These are phyloP conservation scores for Linum trigynum DNA, from an alignment of 345 rosid species.

Conservation along the genomic window DNA sequence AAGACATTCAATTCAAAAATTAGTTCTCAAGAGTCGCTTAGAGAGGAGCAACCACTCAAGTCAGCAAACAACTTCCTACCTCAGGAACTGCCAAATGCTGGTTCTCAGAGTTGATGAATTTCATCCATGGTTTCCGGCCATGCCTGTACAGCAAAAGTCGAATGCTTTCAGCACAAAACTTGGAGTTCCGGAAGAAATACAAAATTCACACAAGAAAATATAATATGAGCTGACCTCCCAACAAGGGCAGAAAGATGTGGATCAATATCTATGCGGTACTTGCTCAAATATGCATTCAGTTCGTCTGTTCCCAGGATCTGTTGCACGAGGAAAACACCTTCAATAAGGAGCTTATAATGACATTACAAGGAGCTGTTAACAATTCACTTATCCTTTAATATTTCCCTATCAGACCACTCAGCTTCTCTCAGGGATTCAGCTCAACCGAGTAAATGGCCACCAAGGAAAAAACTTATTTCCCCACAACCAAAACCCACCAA, in stretches of 20 bases:
- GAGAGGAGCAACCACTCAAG: background rate
- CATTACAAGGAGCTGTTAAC: background rate
- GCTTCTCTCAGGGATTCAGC: too few species aligned
- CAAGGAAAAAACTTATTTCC: too few species aligned
- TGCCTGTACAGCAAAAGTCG: slow-evolving; percentile 38
- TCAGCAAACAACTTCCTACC: slow-evolving; percentile 33
- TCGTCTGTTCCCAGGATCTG: slow-evolving; percentile 96
- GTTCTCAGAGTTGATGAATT: slow-evolving; percentile 77
- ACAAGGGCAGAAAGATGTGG: slow-evolving; percentile 84
- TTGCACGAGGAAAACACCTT: slow-evolving; percentile 1
- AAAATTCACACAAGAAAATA: background rate
- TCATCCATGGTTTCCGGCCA: slow-evolving; percentile 88
- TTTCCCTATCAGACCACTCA: too few species aligned
- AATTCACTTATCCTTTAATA: background rate
- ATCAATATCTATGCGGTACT: slow-evolving; percentile 82
- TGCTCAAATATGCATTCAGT: slow-evolving; percentile 64
- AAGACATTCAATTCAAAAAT: slow-evolving; percentile 2
- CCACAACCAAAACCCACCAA: too few species aligned
- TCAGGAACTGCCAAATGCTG: slow-evolving; percentile 87
- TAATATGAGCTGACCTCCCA: slow-evolving; percentile 47
- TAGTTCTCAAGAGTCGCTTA: background rate
- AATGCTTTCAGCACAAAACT: slow-evolving; percentile 4
- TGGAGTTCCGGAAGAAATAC: background rate
- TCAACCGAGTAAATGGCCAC: too few species aligned
- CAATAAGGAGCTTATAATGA: background rate